Percentiles rank a stretch among this genome's conserved stretches.
Evolutionary conservation across 164 flowering plant species (phyloP).

Genomic region (Aristolochia fimbriata): DNA sequence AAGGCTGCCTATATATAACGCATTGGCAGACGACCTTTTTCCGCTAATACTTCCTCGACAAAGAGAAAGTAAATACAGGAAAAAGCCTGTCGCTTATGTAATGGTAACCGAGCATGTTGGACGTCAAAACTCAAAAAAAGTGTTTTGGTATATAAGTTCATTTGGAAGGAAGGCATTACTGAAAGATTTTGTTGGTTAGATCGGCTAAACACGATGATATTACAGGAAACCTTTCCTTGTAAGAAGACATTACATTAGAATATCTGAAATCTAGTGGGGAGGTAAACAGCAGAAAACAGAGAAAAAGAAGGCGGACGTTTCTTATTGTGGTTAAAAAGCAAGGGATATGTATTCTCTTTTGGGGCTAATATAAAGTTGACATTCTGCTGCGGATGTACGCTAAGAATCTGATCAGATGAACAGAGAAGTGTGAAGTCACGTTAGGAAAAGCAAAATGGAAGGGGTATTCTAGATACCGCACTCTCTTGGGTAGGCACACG

Average conservation of each 20-base stretch:
- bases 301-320: neutral
- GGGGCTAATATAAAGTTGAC: no score
- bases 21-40: neutral
- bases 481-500: no score
- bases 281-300: neutral
- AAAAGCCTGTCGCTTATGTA: neutral
- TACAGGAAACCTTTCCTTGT: no score
- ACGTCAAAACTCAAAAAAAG: no score
- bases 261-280: no score
- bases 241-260: no score
- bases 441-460: no score
- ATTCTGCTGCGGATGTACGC: constrained; percentile 2
- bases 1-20: neutral
- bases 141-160: no score
- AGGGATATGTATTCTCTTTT: neutral
- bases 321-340: neutral
- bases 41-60: neutral
- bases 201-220: no score
- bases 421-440: neutral
- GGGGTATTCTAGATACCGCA: no score
- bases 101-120: neutral
- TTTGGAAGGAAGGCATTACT: no score
- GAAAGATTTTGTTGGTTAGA: no score
- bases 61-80: neutral
- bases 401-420: neutral